These are phyloP conservation scores for Lodderomyces orthopsilosis DNA, from an alignment of 1,139 yeast species.

Conservation along the genomic window DNA sequence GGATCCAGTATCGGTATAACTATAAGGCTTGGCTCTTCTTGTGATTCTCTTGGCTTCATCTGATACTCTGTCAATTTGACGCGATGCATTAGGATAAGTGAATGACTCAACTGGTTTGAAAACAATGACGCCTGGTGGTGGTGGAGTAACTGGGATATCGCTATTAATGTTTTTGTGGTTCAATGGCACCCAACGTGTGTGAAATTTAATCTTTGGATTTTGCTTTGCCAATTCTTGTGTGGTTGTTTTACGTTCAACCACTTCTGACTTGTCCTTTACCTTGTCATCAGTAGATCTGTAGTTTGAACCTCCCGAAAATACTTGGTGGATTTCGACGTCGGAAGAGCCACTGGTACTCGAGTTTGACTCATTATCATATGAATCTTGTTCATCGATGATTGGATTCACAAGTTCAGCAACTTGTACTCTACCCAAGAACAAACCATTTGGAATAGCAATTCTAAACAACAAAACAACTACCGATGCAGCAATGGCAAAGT, in stretches of 20 bases:
- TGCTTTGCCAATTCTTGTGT: conserved; percentile 14
- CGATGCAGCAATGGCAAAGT: conserved; percentile 86
- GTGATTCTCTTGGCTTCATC: conserved; percentile 67
- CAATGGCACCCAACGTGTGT: conserved; percentile 81
- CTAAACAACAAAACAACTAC: conserved; percentile 71
- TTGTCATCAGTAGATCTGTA: conserved; percentile 21
- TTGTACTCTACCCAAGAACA: conserved; percentile 74
- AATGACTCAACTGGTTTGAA: conserved; percentile 81
- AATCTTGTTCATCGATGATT: conserved; percentile 22
- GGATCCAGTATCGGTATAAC: conserved; percentile 52
- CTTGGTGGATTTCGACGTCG: conserved; percentile 45
- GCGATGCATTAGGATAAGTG: conserved; percentile 76
- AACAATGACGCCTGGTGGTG: conserved; percentile 89
- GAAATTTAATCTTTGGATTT: conserved; percentile 44
- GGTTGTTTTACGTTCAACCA: conserved; percentile 19
- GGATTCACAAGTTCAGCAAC: conserved; percentile 71
- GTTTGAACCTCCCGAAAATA: conserved; percentile 29
- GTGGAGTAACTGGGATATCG: conserved; percentile 59
- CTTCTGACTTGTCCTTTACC: conserved; percentile 16
- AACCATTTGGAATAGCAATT: conserved; percentile 77
- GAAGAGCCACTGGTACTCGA: conserved; percentile 16
- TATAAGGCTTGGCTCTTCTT: conserved; percentile 54
- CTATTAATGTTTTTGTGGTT: conserved; percentile 56
- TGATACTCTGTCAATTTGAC: conserved; percentile 65
- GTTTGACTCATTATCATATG: conserved; percentile 1